Conservation (phyloP, 345 rosid species). For the Garcia nutans region DNA sequence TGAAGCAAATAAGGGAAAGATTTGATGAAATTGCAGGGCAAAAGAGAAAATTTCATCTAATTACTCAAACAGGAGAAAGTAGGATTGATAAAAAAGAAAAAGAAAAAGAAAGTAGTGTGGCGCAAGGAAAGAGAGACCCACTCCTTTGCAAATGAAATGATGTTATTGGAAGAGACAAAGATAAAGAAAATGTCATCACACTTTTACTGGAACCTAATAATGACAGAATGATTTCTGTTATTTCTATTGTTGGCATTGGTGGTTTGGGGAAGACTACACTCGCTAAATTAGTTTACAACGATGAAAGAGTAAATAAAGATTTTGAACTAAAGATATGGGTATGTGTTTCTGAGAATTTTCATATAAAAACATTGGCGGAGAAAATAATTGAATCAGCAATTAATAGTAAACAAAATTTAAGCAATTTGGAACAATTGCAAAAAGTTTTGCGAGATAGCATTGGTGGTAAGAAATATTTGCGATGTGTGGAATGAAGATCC, state of each 20-base stretch:
- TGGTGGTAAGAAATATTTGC: neutral
- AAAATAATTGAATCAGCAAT: neutral
- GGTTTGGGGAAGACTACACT: conserved; percentile 7
- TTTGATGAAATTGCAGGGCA: neutral
- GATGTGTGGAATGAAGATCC: conserved; percentile 25
- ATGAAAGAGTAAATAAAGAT: neutral
- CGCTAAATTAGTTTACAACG: neutral
- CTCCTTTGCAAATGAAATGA: neutral
- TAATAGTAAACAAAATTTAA: no score
- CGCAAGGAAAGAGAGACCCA: neutral
- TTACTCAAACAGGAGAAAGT: no score
- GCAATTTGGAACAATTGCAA: neutral
- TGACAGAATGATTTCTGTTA: neutral
- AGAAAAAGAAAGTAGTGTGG: neutral
- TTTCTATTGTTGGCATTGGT: conserved; percentile 26
- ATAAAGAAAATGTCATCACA: neutral
- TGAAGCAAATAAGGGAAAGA: neutral
- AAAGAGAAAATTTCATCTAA: neutral
- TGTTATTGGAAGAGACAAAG: neutral
- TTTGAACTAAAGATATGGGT: neutral
- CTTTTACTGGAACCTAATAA: neutral
- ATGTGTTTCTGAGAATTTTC: neutral
- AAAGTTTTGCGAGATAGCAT: neutral
- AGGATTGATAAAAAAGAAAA: no score
- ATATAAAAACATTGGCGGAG: neutral